Evolutionary conservation across 192 early-diverging fungal genomes (phyloP).

Genomic region (Backusella australiensis): DNA sequence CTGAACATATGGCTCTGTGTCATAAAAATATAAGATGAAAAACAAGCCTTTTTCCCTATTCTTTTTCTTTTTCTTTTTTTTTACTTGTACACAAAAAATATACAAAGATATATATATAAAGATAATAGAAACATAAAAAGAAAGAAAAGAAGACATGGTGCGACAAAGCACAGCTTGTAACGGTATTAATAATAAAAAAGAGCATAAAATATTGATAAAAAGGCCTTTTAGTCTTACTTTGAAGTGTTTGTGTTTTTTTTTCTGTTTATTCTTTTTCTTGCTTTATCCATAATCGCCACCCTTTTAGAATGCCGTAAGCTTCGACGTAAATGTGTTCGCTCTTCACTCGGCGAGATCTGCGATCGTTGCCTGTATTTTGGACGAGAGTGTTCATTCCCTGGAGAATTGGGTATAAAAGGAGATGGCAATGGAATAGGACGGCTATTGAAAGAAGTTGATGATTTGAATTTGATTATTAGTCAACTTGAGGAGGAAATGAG

Average conservation of each 20-base stretch:
- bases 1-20: background rate
- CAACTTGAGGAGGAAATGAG: background rate
- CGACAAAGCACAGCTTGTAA: constrained; percentile 7
- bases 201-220: background rate
- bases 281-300: background rate
- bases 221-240: background rate
- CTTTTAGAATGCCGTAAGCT: constrained; percentile 1
- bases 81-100: background rate
- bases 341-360: background rate
- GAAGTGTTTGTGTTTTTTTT: background rate
- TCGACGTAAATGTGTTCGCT: background rate
- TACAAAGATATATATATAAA: background rate
- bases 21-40: background rate
- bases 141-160: background rate
- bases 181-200: background rate
- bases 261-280: background rate
- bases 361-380: background rate
- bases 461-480: background rate
- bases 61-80: background rate
- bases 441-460: background rate
- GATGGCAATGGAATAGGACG: background rate
- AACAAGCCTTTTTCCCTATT: background rate
- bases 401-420: background rate
- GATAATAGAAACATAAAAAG: background rate
- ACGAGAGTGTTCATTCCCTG: background rate